Evolutionary conservation across 2,329 filamentous ascomycete species (phyloP).

Genomic region (Beauveria scarabaeidicola): DNA sequence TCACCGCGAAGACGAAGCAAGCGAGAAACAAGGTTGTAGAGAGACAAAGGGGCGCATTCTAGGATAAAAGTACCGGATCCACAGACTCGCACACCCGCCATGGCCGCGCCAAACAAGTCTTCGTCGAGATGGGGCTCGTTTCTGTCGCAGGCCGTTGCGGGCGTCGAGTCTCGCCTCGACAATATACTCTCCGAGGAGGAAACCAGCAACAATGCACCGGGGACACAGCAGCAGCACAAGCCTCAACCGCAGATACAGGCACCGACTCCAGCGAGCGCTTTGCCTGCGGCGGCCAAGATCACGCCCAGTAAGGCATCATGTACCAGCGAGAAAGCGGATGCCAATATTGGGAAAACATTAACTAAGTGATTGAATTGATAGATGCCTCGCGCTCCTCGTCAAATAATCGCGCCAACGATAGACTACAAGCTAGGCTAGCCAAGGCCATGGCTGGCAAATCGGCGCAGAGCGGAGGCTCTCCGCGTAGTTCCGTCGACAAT

Average conservation of each 20-base stretch:
- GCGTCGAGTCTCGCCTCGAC: slow-evolving; percentile 87
- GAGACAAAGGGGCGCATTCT: neutral
- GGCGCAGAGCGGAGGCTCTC: slow-evolving; percentile 20
- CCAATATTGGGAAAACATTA: neutral
- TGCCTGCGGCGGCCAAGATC: slow-evolving; percentile 21
- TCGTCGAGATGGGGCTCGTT: slow-evolving; percentile 68
- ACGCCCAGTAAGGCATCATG: slow-evolving; percentile 21
- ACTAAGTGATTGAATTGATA: slow-evolving; percentile 14
- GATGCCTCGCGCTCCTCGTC: slow-evolving; percentile 56
- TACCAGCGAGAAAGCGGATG: neutral
- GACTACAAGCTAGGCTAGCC: slow-evolving; percentile 81
- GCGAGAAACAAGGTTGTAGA: neutral
- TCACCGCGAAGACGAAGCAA: neutral
- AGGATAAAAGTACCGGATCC: neutral
- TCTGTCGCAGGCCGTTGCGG: slow-evolving; percentile 82
- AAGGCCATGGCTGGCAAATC: slow-evolving; percentile 74
- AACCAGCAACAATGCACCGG: slow-evolving; percentile 25
- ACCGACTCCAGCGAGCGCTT: slow-evolving; percentile 7
- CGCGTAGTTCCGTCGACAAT: slow-evolving; percentile 29
- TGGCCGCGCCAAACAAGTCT: slow-evolving; percentile 41
- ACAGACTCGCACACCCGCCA: slow-evolving; percentile 19
- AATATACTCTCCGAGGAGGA: slow-evolving; percentile 80
- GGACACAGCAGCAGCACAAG: slow-evolving; percentile 22
- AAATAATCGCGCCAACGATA: slow-evolving; percentile 60
- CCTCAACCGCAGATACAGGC: slow-evolving; percentile 18